These are phyloP conservation scores for Colletotrichum caudatum DNA, from an alignment of 2,329 filamentous ascomycete species.

Conservation along the genomic window DNA sequence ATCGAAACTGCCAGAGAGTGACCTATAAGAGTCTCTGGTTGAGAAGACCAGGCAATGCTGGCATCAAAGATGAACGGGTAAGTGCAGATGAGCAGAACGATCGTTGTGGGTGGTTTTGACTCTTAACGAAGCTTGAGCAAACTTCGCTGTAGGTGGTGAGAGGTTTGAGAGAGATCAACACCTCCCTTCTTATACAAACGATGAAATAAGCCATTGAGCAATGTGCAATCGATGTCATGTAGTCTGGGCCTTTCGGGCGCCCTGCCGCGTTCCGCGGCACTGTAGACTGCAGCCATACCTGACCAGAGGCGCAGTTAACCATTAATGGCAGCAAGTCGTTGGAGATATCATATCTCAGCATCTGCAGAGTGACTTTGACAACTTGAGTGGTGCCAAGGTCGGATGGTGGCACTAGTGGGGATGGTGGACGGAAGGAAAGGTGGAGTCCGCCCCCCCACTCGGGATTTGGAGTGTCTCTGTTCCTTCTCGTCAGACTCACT, in stretches of 20 bases:
- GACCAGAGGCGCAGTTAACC: conserved; percentile 1
- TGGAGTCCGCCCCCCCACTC: not conserved
- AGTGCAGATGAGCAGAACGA: not conserved
- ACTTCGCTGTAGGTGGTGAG: not conserved
- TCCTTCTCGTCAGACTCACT: conserved; percentile 3
- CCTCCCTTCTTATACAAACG: not conserved
- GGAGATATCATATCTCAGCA: conserved; percentile 36
- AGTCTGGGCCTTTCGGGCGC: conserved; percentile 16
- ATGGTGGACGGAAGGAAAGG: not conserved
- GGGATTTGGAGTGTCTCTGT: not conserved
- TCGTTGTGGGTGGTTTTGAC: not conserved
- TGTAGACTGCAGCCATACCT: conserved; percentile 23
- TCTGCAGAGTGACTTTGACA: conserved; percentile 27
- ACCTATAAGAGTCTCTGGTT: conserved; percentile 11
- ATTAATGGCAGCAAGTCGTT: not conserved
- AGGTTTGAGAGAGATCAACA: not conserved
- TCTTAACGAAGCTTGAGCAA: not conserved
- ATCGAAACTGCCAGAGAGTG: conserved; percentile 31
- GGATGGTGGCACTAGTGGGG: not conserved
- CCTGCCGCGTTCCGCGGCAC: conserved; percentile 37
- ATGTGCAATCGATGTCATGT: not conserved
- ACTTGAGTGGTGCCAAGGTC: conserved; percentile 10
- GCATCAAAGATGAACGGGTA: not conserved
- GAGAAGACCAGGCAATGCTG: not conserved
- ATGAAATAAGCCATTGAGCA: not conserved